These are phyloP conservation scores for Rhododendron vialii DNA, from an alignment of 148 eudicot genomes.

Conservation along the genomic window DNA sequence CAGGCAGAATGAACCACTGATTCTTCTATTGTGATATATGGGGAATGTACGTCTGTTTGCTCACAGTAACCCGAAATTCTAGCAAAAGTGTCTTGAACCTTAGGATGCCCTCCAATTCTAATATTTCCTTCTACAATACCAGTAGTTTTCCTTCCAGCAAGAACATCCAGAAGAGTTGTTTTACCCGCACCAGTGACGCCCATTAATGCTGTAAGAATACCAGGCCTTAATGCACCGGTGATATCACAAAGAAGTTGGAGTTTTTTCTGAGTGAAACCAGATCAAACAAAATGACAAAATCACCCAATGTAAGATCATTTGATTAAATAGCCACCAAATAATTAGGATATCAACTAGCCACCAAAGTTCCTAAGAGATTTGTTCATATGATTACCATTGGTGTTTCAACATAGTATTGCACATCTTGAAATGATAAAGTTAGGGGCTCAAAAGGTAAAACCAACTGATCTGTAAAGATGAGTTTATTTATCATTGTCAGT, in stretches of 20 bases:
- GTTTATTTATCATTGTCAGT: not conserved
- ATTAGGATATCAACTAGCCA: not conserved
- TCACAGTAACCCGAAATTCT: slow-evolving; percentile 83
- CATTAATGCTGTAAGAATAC: slow-evolving; percentile 77
- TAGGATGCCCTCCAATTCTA: slow-evolving; percentile 60
- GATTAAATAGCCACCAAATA: not conserved
- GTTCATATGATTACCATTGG: slow-evolving; percentile 39
- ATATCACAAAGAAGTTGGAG: slow-evolving; percentile 61
- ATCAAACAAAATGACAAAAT: not conserved
- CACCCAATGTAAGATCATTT: not conserved
- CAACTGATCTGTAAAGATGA: slow-evolving; percentile 46
- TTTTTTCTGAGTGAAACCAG: slow-evolving; percentile 51
- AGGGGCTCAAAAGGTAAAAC: slow-evolving; percentile 75
- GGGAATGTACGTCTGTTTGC: slow-evolving; percentile 83
- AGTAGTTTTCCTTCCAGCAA: slow-evolving; percentile 77
- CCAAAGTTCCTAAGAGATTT: not conserved
- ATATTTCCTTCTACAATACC: slow-evolving; percentile 72
- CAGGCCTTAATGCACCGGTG: slow-evolving; percentile 69
- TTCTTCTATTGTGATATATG: slow-evolving; percentile 69
- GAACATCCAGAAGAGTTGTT: slow-evolving; percentile 86
- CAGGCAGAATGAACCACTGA: slow-evolving; percentile 77
- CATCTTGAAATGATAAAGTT: slow-evolving; percentile 47
- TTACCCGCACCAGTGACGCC: slow-evolving; percentile 93
- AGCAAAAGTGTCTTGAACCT: slow-evolving; percentile 71
- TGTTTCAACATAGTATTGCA: slow-evolving; percentile 69